Base-by-base conservation (phyloP, 768 basidiomycete genomes). In the Dictyophora rubrovolvata region DNA sequence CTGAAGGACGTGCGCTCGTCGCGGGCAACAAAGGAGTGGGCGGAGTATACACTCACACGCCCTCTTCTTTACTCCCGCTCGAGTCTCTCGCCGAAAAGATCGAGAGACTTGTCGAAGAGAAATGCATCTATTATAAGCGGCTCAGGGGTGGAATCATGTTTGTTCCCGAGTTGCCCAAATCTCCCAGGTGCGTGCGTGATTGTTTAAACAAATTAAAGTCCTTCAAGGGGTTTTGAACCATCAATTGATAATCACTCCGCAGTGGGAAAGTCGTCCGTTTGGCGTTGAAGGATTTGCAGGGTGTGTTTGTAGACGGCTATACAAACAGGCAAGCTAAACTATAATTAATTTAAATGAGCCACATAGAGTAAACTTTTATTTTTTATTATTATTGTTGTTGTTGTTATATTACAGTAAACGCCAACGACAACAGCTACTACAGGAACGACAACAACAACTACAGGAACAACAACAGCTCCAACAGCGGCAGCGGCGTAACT, bases 121-220 rank as follows among this genome's bases (percentile, higher is more conserved):
- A 47, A 22, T 48, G 34, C 37, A 56, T 56, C 8, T 46, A 56
- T 10, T 56, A 56, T 34, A 56, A 56, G 21, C 42, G 55, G 9
- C 42, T 56, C 11, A 28, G 55, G 16, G 55, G 55, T 48, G 55
- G 55, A 10, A 22, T 56, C 3, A 47, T 34, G 18, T 56, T 56
- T 23, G n/a, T 56, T 37, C 22, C 36, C 42, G 55, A 21, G 18
- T 16, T 56, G 16, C 55, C 55, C 9, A 56, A 56, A 23, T 20
- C 36, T 47, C 42, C 55, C 9, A 56, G 37, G 55, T 56, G 9
- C 2, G 55, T 46, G 17, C 37, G 6, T 21, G 8, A 5, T 21
- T 48, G 1, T 36, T 42, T 10, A 46, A 16, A 5, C 47, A 42
- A 12, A 37, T 10, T 12, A 21, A 18, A 37, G 14, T 23, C 11